Evolutionary conservation across 1,284 basidiomycete species (phyloP).

Genomic region (Malassezia sp.): DNA sequence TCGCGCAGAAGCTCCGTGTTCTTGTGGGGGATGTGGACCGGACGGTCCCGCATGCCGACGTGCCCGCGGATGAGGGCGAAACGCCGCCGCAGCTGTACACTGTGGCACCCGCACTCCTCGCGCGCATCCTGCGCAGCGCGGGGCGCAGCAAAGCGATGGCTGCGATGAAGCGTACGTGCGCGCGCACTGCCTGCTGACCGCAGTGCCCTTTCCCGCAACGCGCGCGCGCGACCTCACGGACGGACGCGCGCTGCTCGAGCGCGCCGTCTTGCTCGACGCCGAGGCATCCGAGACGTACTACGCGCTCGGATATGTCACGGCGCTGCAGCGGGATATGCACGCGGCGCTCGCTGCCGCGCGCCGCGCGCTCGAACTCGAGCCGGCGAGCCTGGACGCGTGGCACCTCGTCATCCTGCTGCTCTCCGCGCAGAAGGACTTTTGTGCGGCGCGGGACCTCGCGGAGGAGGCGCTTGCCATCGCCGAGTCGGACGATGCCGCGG

Average conservation of each 20-base stretch:
- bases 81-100: not conserved
- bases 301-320: constrained; percentile 47
- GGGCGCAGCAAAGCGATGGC: too few species aligned
- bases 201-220: not conserved
- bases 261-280: constrained; percentile 54
- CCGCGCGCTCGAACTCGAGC: constrained; percentile 61
- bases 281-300: constrained; percentile 59
- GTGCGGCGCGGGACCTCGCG: constrained; percentile 63
- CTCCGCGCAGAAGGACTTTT: constrained; percentile 69
- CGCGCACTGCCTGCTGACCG: constrained; percentile 1
- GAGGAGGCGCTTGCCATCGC: constrained; percentile 53
- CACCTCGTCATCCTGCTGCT: constrained; percentile 77
- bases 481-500: constrained; percentile 33
- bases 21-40: too few species aligned
- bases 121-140: constrained; percentile 7
- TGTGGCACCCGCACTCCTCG: constrained; percentile 17
- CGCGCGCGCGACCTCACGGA: too few species aligned
- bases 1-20: constrained; percentile 23
- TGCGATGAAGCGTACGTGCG: not conserved
- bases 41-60: too few species aligned
- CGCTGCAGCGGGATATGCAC: constrained; percentile 60
- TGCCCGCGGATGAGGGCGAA: not conserved
- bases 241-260: constrained; percentile 54
- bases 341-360: constrained; percentile 62
- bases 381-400: constrained; percentile 69